Evolutionary conservation across 2,329 filamentous ascomycete genomes (phyloP).

Genomic region (Tolypocladium cylindrosporum): DNA sequence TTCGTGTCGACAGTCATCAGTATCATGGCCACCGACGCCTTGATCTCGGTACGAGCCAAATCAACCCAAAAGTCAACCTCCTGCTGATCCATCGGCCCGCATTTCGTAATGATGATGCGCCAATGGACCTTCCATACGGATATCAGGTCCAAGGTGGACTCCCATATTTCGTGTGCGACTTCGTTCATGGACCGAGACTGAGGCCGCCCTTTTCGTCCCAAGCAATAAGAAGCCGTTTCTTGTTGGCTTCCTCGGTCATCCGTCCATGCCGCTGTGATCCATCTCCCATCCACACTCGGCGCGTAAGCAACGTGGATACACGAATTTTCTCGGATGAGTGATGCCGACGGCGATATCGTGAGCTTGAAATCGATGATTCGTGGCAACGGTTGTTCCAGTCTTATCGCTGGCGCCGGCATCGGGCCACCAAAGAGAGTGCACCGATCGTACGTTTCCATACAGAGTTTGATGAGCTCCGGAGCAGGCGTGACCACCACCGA

Average conservation of each 20-base stretch:
- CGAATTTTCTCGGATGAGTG: conserved; percentile 67
- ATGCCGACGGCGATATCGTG: conserved; percentile 54
- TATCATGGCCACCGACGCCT: conserved; percentile 42
- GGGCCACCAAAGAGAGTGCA: conserved; percentile 49
- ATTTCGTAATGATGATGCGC: conserved; percentile 67
- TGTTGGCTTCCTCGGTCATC: conserved; percentile 68
- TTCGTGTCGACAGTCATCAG: conserved; percentile 56
- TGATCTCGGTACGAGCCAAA: conserved; percentile 40
- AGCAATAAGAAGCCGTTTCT: conserved; percentile 62
- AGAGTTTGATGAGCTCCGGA: conserved; percentile 49
- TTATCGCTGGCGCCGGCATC: conserved; percentile 58
- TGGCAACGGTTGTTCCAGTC: conserved; percentile 60
- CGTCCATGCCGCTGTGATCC: conserved; percentile 74
- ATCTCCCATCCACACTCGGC: conserved; percentile 63
- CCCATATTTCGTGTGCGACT: conserved; percentile 68
- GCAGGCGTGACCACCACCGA: conserved; percentile 53
- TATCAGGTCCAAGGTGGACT: conserved; percentile 64
- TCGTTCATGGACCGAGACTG: conserved; percentile 46
- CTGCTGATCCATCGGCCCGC: conserved; percentile 54
- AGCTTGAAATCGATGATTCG: conserved; percentile 69
- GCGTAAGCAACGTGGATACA: conserved; percentile 75
- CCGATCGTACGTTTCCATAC: conserved; percentile 69
- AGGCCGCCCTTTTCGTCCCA: conserved; percentile 47
- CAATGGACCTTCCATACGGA: conserved; percentile 62
- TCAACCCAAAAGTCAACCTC: conserved; percentile 53